Percentiles rank a stretch among this genome's conserved stretches.
phyloP scores from a whole-genome alignment of 768 basidiomycete genomes.

The Boletus huronensis region DNA sequence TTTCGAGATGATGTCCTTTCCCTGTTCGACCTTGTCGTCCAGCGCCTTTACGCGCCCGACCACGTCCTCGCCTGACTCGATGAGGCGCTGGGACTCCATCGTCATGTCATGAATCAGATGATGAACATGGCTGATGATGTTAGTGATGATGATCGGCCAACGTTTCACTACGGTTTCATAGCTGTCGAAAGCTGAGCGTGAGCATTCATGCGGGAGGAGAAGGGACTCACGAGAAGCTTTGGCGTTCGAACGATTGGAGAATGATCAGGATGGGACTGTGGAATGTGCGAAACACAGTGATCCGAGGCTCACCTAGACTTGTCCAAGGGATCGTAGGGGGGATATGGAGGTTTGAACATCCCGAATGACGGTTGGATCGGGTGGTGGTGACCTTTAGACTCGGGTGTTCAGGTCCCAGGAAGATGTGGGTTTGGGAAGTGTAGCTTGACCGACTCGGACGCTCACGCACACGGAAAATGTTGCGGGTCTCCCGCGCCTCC shows the following conservation, averaged over 20 bases:
- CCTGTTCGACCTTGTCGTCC: conserved; percentile 60
- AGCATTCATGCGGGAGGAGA: neutral
- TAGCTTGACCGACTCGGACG: too few species aligned
- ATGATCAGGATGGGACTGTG: neutral
- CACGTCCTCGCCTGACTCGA: conserved; percentile 1
- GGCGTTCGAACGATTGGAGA: neutral
- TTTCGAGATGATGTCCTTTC: conserved; percentile 70
- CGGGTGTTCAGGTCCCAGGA: neutral
- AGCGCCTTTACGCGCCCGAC: conserved; percentile 24
- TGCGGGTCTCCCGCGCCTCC: too few species aligned
- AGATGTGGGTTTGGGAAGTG: neutral
- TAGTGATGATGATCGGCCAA: conserved; percentile 84
- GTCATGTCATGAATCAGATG: conserved; percentile 63
- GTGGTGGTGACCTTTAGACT: neutral
- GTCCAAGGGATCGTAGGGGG: conserved; percentile 75
- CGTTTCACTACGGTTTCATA: conserved; percentile 76
- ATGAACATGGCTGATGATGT: conserved; percentile 72
- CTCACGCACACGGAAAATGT: neutral
- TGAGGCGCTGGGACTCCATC: conserved; percentile 32
- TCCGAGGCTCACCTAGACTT: conserved; percentile 47
- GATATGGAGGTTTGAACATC: conserved; percentile 52
- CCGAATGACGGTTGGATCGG: neutral
- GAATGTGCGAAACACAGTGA: neutral
- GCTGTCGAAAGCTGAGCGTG: conserved; percentile 34
- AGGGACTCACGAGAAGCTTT: conserved; percentile 60